Conservation (phyloP, 805 yeast species). For the Ascoidea asiatica region DNA sequence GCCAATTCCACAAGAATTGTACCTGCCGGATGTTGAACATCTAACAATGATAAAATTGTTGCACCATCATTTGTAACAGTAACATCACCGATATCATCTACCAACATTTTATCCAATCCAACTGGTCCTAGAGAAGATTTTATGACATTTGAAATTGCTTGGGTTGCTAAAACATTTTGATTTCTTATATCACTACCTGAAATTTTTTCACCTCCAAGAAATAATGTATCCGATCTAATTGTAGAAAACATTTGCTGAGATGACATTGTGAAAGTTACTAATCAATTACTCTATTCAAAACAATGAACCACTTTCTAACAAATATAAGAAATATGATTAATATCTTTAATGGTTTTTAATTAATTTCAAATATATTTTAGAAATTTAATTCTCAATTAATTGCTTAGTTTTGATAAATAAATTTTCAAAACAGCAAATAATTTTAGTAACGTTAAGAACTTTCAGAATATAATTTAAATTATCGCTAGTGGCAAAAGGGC, state of each 20-base stretch:
- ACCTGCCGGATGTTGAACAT: conserved; percentile 98
- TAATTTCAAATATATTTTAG: no score
- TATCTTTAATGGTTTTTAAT: no score
- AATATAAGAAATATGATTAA: no score
- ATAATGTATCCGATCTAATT: conserved; percentile 12
- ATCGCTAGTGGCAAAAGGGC: no score
- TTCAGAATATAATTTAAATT: no score
- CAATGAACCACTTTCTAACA: no score
- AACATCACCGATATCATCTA: conserved; percentile 97
- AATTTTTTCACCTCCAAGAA: conserved; percentile 90
- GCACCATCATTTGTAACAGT: conserved; percentile 99
- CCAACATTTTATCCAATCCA: conserved; percentile 96
- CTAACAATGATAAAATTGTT: conserved; percentile 77
- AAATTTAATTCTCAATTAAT: no score
- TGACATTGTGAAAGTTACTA: no score
- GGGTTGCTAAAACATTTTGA: conserved; percentile 92
- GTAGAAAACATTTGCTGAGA: not conserved
- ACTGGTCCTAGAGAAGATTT: conserved; percentile 96
- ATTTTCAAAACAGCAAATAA: no score
- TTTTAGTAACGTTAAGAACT: no score
- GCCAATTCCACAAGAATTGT: conserved; percentile 94
- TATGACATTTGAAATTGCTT: conserved; percentile 85
- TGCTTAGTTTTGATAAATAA: no score
- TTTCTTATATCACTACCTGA: conserved; percentile 95
- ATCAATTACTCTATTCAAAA: no score